phyloP scores from a whole-genome alignment of 2,329 filamentous ascomycete species.

The Rasamsonia emersonii region DNA sequence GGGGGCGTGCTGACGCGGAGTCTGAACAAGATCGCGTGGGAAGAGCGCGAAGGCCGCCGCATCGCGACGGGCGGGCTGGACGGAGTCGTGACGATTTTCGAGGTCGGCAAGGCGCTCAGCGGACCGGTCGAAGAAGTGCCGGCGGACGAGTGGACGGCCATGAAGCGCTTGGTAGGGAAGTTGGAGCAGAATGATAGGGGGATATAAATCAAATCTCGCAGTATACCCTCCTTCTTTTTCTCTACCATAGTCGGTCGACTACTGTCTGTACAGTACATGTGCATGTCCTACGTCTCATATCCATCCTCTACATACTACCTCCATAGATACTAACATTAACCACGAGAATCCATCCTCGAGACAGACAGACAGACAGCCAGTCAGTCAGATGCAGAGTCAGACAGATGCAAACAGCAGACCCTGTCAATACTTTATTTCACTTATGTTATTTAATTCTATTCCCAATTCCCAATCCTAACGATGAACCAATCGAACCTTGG shows the following conservation, averaged over 20 bases:
- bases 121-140: constrained; percentile 77
- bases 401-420: too few relatives aligned
- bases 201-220: constrained; percentile 12
- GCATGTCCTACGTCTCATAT: too few relatives aligned
- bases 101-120: constrained; percentile 63
- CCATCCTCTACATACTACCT: too few relatives aligned
- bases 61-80: constrained; percentile 88
- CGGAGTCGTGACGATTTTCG: constrained; percentile 83
- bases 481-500: too few relatives aligned
- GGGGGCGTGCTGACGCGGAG: constrained; percentile 68
- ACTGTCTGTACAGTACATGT: too few relatives aligned
- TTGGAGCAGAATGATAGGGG: constrained; percentile 49
- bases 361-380: neutral
- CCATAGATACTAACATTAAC: too few relatives aligned
- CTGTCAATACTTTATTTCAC: too few relatives aligned
- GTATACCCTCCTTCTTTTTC: constrained; percentile 6
- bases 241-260: constrained; percentile 8
- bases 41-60: constrained; percentile 75
- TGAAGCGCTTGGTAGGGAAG: constrained; percentile 79
- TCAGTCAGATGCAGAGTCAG: too few relatives aligned
- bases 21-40: constrained; percentile 92
- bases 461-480: too few relatives aligned
- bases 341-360: neutral
- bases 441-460: too few relatives aligned
- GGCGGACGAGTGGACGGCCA: constrained; percentile 83